Evolutionary conservation across 2,329 filamentous ascomycete species (phyloP), one percentile per base, ranked within the genome.

Genomic region (Fusarium sp.): DNA sequence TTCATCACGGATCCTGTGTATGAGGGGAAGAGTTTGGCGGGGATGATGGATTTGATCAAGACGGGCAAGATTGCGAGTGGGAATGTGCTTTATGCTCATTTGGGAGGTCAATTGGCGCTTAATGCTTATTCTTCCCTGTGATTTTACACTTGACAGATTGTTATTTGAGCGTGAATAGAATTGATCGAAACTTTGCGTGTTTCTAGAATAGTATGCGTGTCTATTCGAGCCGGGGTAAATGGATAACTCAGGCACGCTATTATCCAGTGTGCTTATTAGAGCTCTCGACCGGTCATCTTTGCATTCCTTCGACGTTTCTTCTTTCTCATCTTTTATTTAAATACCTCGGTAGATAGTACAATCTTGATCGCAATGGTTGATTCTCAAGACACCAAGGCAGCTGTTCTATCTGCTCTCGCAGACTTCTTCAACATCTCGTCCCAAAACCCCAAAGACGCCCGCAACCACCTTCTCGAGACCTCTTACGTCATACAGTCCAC

Each of bases 1-100:
- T 91, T 94, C 75, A 92, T 94, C 71, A 94, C 91, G 0, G 92
- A 94, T 78, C 92, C 92, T 0, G 92, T 94, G 4, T 94, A 94
- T 77, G 92, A 93, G 82, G 92, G 92, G 3, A 94, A 94, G 87
- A 92, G 90, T 75, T 82, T 94, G 80, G 91, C 91, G 8, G 92
- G 92, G 0, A 87, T 94, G 90, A 89, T 93, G 74, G 90, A 91
- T 79, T 82, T 93, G 83, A 89, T 93, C 24, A 87, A 83, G 72
- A 89, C 87, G 57, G 91, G 88, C 0, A 89, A 91, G 79, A 90
- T 94, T 66, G 81, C 82, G 8, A 86, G 86, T 1, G 90, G 89
- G n/a, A 92, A 92, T 76, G 89, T 94, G 38, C 78, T 94, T 66
- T 94, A 93, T 81, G 91, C 91, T 3, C 92, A 94, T 81, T 80